Percentiles rank a stretch among this genome's conserved stretches.
phyloP scores from a whole-genome alignment of 352 stramenopile species.

The Paralagenidium karlingii region DNA sequence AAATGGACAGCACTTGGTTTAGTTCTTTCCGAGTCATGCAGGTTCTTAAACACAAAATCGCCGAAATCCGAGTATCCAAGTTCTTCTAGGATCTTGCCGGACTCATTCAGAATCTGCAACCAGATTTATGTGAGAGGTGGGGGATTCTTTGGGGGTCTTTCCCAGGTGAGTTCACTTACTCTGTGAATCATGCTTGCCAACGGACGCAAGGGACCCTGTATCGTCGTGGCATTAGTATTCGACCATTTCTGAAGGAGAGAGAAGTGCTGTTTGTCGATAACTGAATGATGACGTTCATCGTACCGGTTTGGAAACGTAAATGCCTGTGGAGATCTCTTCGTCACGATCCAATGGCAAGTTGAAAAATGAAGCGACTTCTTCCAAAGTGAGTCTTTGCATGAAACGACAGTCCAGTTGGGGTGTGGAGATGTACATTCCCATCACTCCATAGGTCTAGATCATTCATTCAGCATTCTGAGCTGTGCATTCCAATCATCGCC shows the following conservation, averaged over 20 bases:
- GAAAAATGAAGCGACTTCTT: slow-evolving; percentile 62
- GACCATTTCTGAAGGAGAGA: background rate
- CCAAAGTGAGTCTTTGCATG: slow-evolving; percentile 41
- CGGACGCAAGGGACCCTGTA: too few species aligned
- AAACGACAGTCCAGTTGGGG: slow-evolving; percentile 48
- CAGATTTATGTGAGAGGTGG: too few species aligned
- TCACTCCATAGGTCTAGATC: slow-evolving; percentile 60
- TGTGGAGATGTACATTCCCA: slow-evolving; percentile 76
- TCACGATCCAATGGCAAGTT: slow-evolving; percentile 55
- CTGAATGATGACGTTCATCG: too few species aligned
- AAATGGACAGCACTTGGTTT: slow-evolving; percentile 31
- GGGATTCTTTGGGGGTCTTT: too few species aligned
- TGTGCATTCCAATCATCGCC: background rate
- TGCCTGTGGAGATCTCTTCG: slow-evolving; percentile 54
- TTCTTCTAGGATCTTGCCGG: slow-evolving; percentile 38
- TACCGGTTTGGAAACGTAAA: slow-evolving; percentile 75
- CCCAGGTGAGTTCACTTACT: too few species aligned
- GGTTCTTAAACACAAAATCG: slow-evolving; percentile 53
- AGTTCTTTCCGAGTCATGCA: slow-evolving; percentile 8
- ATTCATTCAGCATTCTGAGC: background rate
- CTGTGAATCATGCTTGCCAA: too few species aligned
- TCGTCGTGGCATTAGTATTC: too few species aligned
- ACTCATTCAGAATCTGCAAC: slow-evolving; percentile 46
- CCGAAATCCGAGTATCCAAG: slow-evolving; percentile 46
- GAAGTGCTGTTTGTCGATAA: background rate